Evolutionary conservation across 2,329 filamentous ascomycete species (phyloP), one percentile per base, ranked within the genome.

Genomic region (Fusarium nanum): DNA sequence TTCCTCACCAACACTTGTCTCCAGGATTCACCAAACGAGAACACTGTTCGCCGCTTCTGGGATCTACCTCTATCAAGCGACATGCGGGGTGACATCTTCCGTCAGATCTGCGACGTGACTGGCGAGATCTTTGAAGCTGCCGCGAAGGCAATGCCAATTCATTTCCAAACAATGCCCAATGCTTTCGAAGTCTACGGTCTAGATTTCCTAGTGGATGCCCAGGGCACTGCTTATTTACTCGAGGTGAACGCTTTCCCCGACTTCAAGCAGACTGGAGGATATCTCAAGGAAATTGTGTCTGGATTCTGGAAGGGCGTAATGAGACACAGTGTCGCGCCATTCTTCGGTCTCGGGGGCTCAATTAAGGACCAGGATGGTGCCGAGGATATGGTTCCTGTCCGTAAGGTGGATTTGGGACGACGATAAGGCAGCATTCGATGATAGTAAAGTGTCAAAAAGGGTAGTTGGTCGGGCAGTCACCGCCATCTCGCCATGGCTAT

Each of bases 221-320:
- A 78, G 11, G 90, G 89, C 0, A 84, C 76, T 6, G 87, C 89
- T 6, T 98, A 90, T 89, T 78, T 99, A 75, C 83, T 99, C 60
- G 96, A 99, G 83, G 88, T 97, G 32, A 99, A 99, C 83, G 93
- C 95, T 1, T 99, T 97, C 81, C 96, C 96, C 12, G 96, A 99
- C 82, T 98, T 98, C 77, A 90, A 88, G 76, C 95, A 98, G 87
- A 97, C 94, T 18, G 96, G 96, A 11, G 94, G 93, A 1, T 91
- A 92, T 60, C 80, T 97, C 70, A 88, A 86, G 76, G 87, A 82
- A 0, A 80, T 98, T 42, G 91, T 99, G 25, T 87, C 84, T 22
- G 91, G 90, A 10, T 84, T 99, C 71, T 96, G 97, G 85, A 86
- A 88, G 74, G 92, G 88, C 13, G 91, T 93, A 23, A 84, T 97